Base-by-base conservation (phyloP, 305 asterid genomes). In the Ajuga reptans region DNA sequence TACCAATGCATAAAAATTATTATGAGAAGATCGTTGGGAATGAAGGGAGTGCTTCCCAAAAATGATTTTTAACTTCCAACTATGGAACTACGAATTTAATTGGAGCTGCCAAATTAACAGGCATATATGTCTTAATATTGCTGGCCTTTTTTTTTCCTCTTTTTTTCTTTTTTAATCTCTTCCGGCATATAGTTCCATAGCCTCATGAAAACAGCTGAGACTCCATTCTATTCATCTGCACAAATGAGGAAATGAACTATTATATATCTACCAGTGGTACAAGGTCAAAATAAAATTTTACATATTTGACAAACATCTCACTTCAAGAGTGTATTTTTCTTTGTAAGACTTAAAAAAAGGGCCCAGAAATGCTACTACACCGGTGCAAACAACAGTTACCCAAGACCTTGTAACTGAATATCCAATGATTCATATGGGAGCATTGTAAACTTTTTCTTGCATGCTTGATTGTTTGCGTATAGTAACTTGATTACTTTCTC, bases 401-500 rank as follows among this genome's bases (percentile, higher is more conserved):
- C 15, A 24, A 10, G 17, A 24, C 14, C 37, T 21, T 53, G 36
- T 10, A 11, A 21, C 29, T 52, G 34, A 52, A 24, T 37, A 29
- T 63, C 2, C 27, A 31, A 47, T 65, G 50, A 50, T 49, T 50
- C 60, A 49, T 49, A 17, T 67, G 72, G 14, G 62, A 34, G 36
- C 11, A 52, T 47, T 39, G 10, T 21, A 31, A 61, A 16, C n/a
- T 3, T 9, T 50, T 34, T 31, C 18, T 36, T 55, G 7, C 72
- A 39, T 21, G 36, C 47, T 55, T 21, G 73, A n/a, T 33, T 24
- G 31, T 66, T 50, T 56, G 43, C 15, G 52, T 68, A 62, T 5
- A 7, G 37, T 9, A 9, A 31, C 53, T 45, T 33, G 61, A 46
- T 74, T 76, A 82, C 56, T 58, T 72, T 70, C 64, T 59, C 82